Evolutionary conservation across 2,329 filamentous ascomycete species (phyloP).

Genomic region (Beauveria rudraprayagi): DNA sequence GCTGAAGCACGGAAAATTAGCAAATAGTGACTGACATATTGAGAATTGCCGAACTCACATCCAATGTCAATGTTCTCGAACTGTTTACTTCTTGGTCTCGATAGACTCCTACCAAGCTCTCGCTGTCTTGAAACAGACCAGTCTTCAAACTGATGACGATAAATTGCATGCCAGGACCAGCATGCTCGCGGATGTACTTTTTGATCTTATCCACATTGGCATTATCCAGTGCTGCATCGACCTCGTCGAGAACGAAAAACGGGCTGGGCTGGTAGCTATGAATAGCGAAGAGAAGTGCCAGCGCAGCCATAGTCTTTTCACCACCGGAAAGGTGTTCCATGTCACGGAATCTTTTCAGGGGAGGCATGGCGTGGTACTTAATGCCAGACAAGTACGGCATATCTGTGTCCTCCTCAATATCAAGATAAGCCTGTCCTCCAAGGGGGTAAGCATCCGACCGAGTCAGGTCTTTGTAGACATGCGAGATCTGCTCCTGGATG

Average conservation of each 20-base stretch:
- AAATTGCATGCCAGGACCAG: constrained; percentile 96
- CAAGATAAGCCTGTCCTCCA: constrained; percentile 82
- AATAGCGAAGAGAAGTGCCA: constrained; percentile 93
- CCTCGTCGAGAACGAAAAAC: constrained; percentile 97
- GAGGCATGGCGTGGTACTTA: constrained; percentile 98
- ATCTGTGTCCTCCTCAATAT: constrained; percentile 88
- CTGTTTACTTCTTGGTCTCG: constrained; percentile 91
- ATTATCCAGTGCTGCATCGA: constrained; percentile 96
- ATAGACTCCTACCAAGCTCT: constrained; percentile 92
- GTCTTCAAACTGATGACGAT: constrained; percentile 97
- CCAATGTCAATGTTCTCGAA: constrained; percentile 81
- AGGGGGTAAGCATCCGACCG: constrained; percentile 84
- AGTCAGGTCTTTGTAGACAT: constrained; percentile 93
- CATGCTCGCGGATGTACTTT: constrained; percentile 90
- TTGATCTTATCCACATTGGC: constrained; percentile 95
- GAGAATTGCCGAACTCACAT: constrained; percentile 58
- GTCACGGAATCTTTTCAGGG: constrained; percentile 94
- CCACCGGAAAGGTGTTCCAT: constrained; percentile 98
- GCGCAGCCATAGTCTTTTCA: constrained; percentile 96
- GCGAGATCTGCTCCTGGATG: constrained; percentile 88
- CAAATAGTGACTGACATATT: neutral
- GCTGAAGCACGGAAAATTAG: constrained; percentile 19
- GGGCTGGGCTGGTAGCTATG: constrained; percentile 93
- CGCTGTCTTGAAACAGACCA: constrained; percentile 90
- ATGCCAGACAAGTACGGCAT: constrained; percentile 93